Evolutionary conservation across 768 basidiomycete species (phyloP).

Genomic region (Erythrobasidium yunnanense): DNA sequence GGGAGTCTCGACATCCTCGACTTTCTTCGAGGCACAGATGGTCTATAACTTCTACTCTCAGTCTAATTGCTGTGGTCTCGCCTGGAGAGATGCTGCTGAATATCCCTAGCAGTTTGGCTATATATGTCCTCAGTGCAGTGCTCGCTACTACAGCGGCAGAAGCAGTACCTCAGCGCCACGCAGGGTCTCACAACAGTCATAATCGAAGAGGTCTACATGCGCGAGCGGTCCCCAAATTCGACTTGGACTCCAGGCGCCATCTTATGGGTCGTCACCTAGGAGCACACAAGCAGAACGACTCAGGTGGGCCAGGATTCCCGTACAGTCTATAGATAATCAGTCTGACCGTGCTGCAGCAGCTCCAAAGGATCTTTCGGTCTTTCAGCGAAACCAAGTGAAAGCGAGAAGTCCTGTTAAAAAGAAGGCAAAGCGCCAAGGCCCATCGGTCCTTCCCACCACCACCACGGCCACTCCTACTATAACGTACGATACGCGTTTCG

Average conservation of each 20-base stretch:
- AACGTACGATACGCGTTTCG: not conserved
- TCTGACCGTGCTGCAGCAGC: not conserved
- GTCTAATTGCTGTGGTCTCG: too few relatives aligned
- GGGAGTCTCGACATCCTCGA: too few relatives aligned
- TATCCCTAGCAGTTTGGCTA: too few relatives aligned
- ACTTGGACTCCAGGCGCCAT: not conserved
- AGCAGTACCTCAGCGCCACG: not conserved
- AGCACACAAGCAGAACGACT: not conserved
- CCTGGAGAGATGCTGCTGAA: too few relatives aligned
- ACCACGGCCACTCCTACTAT: not conserved
- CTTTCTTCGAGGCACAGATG: too few relatives aligned
- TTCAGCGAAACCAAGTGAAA: not conserved
- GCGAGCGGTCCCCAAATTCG: not conserved
- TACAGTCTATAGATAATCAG: not conserved
- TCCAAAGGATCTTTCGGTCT: not conserved
- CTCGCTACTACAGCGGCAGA: too few relatives aligned
- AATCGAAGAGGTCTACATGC: not conserved
- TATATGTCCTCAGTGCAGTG: too few relatives aligned
- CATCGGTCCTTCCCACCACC: not conserved
- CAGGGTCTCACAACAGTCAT: not conserved
- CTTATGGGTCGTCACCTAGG: not conserved
- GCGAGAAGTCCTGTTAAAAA: not conserved
- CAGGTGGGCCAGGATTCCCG: not conserved
- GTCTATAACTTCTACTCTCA: too few relatives aligned
- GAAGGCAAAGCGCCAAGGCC: not conserved